phyloP scores from a whole-genome alignment of 1,284 basidiomycete genomes.

The Rugosomyces carneus region DNA sequence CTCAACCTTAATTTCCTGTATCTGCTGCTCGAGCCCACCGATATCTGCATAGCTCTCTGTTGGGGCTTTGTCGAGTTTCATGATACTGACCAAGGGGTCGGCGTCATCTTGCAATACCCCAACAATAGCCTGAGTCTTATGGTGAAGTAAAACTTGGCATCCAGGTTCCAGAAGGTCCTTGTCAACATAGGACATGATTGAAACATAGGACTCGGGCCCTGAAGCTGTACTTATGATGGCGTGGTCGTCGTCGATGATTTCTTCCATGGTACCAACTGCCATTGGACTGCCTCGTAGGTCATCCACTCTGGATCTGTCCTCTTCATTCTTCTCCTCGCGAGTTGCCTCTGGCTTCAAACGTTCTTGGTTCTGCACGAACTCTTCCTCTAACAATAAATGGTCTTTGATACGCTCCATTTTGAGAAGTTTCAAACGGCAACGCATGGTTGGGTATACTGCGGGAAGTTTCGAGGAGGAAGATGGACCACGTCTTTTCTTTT shows the following conservation, averaged over 20 bases:
- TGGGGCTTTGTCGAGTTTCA: conserved; percentile 99
- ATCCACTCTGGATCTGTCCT: conserved; percentile 92
- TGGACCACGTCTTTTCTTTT: conserved; percentile 90
- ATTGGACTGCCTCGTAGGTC: conserved; percentile 94
- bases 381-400: conserved; percentile 95
- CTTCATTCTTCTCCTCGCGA: conserved; percentile 92
- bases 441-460: conserved; percentile 89
- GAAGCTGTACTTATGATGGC: conserved; percentile 95
- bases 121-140: conserved; percentile 94
- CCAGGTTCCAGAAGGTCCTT: conserved; percentile 97
- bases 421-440: conserved; percentile 92
- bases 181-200: conserved; percentile 98
- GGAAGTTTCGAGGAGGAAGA: conserved; percentile 91
- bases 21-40: conserved; percentile 94
- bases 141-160: conserved; percentile 92
- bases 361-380: conserved; percentile 96
- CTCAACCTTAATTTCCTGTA: conserved; percentile 96
- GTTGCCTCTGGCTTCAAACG: conserved; percentile 76
- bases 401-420: conserved; percentile 99
- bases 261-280: conserved; percentile 95
- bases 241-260: conserved; percentile 99
- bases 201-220: conserved; percentile 97
- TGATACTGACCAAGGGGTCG: conserved; percentile 97
- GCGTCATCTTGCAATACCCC: conserved; percentile 95
- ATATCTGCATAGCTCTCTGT: conserved; percentile 99